Evolutionary conservation across 1,139 yeast genomes (phyloP).

Genomic region (Entelexis paramagnoliae): DNA sequence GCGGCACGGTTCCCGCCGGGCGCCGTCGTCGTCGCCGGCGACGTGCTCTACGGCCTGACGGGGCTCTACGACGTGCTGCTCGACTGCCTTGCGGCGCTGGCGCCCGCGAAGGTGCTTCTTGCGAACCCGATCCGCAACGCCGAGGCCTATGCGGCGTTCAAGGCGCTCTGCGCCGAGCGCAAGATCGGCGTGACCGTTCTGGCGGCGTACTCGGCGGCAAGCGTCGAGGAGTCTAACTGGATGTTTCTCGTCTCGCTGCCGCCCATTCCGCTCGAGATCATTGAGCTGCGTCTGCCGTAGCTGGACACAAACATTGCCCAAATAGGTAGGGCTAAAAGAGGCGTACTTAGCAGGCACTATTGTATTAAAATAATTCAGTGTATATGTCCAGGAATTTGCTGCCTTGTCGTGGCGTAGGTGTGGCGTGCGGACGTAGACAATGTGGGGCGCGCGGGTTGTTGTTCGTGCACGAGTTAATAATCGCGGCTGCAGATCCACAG

Average conservation of each 20-base stretch:
- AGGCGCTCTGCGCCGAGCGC: conserved; percentile 1
- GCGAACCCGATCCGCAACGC: conserved; percentile 18
- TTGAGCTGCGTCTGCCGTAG: not conserved
- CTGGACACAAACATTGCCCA: not conserved
- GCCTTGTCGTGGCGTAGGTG: too few relatives aligned
- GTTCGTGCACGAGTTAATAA: too few relatives aligned
- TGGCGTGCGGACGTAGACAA: too few relatives aligned
- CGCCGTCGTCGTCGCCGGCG: conserved; percentile 16
- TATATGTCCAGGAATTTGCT: too few relatives aligned
- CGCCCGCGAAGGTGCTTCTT: conserved; percentile 6
- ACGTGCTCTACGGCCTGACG: conserved; percentile 17
- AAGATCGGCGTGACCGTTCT: not conserved
- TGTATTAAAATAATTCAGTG: too few relatives aligned
- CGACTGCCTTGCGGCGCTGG: conserved; percentile 5
- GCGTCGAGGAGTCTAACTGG: conserved; percentile 14
- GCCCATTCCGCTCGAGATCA: conserved; percentile 17
- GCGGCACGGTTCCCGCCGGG: conserved; percentile 10
- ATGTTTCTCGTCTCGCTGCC: conserved; percentile 19
- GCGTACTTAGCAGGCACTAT: too few relatives aligned
- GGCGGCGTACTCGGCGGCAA: not conserved
- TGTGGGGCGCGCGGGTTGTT: too few relatives aligned
- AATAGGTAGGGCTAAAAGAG: too few relatives aligned
- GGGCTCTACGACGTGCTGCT: conserved; percentile 7
- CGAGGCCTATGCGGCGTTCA: conserved; percentile 13
- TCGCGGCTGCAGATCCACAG: too few relatives aligned